These are phyloP conservation scores for Aureobasidium sp. DNA, from an alignment of 2,329 filamentous ascomycete species.

Conservation along the genomic window DNA sequence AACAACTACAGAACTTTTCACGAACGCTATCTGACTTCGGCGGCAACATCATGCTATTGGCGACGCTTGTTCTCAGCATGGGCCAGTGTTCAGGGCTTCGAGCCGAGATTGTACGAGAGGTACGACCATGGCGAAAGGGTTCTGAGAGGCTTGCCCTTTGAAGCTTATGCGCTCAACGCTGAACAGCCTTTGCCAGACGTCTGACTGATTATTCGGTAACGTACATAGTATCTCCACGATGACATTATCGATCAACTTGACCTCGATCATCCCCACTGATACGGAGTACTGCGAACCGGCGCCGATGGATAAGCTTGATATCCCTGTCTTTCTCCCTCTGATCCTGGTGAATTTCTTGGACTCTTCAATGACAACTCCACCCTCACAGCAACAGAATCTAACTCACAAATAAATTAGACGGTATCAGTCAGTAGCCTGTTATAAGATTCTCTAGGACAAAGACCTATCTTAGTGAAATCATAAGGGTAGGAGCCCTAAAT, in stretches of 20 bases:
- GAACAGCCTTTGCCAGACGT: background rate
- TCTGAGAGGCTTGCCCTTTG: background rate
- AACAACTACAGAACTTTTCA: conserved; percentile 32
- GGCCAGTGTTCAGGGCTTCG: conserved; percentile 29
- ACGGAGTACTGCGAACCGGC: background rate
- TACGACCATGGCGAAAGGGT: background rate
- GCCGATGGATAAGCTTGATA: background rate
- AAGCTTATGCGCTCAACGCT: background rate
- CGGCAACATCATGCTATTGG: conserved; percentile 36
- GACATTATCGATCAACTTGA: too few relatives aligned
- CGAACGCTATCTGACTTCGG: conserved; percentile 30
- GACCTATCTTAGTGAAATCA: too few relatives aligned
- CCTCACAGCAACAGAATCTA: background rate
- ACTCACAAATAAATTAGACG: background rate
- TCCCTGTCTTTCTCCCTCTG: background rate
- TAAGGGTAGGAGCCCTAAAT: too few relatives aligned
- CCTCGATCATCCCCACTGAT: too few relatives aligned
- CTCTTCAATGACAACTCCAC: background rate
- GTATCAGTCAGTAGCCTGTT: too few relatives aligned
- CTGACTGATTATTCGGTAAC: too few relatives aligned
- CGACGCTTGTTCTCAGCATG: conserved; percentile 34
- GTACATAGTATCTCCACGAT: too few relatives aligned
- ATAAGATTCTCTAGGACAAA: too few relatives aligned
- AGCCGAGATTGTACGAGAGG: conserved; percentile 13
- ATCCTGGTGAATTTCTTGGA: background rate